Evolutionary conservation across 805 yeast genomes (phyloP).

Genomic region (Starmerella sirachaensis): DNA sequence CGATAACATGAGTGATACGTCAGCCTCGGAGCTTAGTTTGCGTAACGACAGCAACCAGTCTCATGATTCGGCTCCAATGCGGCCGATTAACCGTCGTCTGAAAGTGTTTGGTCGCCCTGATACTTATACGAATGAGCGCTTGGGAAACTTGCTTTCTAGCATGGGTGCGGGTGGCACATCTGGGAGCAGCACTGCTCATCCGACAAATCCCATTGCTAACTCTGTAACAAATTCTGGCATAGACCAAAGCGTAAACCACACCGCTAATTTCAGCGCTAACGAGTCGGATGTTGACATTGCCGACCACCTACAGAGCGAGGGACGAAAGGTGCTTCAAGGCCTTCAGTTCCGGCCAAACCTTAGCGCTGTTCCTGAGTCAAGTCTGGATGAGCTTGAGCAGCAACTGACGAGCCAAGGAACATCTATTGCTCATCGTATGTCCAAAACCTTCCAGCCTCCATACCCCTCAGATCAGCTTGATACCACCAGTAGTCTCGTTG

Average conservation of each 20-base stretch:
- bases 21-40: constrained; percentile 2
- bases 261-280: constrained; percentile 3
- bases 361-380: constrained; percentile 16
- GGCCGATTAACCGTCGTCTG: constrained; percentile 17
- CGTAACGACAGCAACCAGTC: constrained; percentile 2
- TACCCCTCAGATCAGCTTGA: constrained; percentile 3
- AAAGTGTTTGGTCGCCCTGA: constrained; percentile 22
- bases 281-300: constrained; percentile 16
- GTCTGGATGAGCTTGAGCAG: constrained; percentile 18
- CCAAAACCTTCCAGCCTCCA: not conserved
- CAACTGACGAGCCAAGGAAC: constrained; percentile 17
- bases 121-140: constrained; percentile 22
- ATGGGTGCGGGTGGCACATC: constrained; percentile 10
- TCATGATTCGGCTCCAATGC: constrained; percentile 2
- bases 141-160: constrained; percentile 19
- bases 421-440: not conserved
- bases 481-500: constrained; percentile 8
- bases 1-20: not conserved
- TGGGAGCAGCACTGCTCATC: not conserved
- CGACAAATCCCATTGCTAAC: not conserved
- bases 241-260: no score
- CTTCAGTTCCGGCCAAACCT: constrained; percentile 11
- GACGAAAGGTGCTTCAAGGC: constrained; percentile 16
- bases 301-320: constrained; percentile 14
- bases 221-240: not conserved